Conservation (phyloP, 768 basidiomycete species). For the Tephrocybe sp. region DNA sequence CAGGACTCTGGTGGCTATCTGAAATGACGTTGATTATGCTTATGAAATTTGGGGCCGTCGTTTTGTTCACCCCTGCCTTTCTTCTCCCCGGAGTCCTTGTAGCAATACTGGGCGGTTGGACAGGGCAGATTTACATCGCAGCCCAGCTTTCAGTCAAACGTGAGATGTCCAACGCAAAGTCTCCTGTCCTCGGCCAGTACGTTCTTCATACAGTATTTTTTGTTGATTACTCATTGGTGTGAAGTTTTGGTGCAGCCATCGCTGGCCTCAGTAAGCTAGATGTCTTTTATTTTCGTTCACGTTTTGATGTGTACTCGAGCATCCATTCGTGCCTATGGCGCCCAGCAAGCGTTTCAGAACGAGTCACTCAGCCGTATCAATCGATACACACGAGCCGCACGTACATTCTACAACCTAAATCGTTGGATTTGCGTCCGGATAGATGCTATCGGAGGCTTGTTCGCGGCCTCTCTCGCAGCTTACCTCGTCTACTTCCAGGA, state of each 20-base stretch:
- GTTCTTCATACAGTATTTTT: constrained; percentile 27
- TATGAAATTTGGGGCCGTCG: constrained; percentile 42
- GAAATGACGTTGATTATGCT: constrained; percentile 35
- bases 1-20: constrained; percentile 25
- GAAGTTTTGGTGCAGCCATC: constrained; percentile 54
- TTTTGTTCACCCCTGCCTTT: constrained; percentile 46
- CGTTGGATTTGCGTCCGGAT: constrained; percentile 50
- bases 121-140: constrained; percentile 44
- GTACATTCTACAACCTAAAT: constrained; percentile 55
- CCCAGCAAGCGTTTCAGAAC: constrained; percentile 44
- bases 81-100: constrained; percentile 44
- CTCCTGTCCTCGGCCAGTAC: constrained; percentile 37
- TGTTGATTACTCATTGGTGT: not conserved
- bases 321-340: constrained; percentile 68
- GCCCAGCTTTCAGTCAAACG: constrained; percentile 50
- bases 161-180: constrained; percentile 44
- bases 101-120: constrained; percentile 39
- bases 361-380: constrained; percentile 55
- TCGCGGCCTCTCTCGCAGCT: constrained; percentile 53
- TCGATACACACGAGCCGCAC: constrained; percentile 43
- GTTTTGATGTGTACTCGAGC: constrained; percentile 23
- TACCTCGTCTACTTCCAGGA: constrained; percentile 51
- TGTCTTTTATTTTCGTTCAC: not conserved
- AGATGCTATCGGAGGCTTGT: constrained; percentile 56
- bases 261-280: constrained; percentile 46